Conservation (phyloP, 495 filamentous ascomycete species). For the Penicillium flavigenum region DNA sequence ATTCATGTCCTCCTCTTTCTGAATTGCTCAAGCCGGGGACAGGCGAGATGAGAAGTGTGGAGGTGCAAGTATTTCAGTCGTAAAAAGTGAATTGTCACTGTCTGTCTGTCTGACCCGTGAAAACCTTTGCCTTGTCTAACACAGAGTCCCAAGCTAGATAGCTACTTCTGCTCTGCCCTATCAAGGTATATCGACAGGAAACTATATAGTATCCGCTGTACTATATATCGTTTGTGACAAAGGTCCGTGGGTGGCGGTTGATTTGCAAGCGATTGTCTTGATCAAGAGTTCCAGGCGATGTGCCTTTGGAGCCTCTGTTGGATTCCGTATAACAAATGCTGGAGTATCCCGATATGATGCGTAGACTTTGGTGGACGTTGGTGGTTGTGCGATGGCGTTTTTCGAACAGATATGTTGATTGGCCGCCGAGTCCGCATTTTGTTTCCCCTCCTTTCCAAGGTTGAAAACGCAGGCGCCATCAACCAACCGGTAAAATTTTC, state of each 20-base stretch:
- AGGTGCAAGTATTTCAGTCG: conserved; percentile 39
- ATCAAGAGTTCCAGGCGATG: not conserved
- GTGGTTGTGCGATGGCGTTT: not conserved
- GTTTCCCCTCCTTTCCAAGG: not conserved
- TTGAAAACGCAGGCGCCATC: not conserved
- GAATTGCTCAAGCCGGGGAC: conserved; percentile 10
- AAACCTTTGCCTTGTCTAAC: conserved; percentile 40
- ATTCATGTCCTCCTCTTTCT: conserved; percentile 9
- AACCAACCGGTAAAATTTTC: not conserved
- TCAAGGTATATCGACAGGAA: conserved; percentile 66
- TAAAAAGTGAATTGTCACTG: conserved; percentile 46
- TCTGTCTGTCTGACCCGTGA: conserved; percentile 39
- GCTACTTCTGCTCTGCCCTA: conserved; percentile 60
- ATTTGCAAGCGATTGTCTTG: not conserved
- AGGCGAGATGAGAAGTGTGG: conserved; percentile 23
- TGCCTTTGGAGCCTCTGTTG: not conserved
- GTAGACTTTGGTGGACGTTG: not conserved
- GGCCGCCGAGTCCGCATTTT: conserved; percentile 1
- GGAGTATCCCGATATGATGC: not conserved
- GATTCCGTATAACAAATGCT: not conserved
- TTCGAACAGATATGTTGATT: not conserved
- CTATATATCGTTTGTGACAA: conserved; percentile 47
- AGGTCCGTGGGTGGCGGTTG: conserved; percentile 24
- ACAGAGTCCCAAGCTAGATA: conserved; percentile 51
- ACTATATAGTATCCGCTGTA: conserved; percentile 63